Base-by-base conservation (phyloP, 768 basidiomycete genomes). In the Lactarius psammicola region DNA sequence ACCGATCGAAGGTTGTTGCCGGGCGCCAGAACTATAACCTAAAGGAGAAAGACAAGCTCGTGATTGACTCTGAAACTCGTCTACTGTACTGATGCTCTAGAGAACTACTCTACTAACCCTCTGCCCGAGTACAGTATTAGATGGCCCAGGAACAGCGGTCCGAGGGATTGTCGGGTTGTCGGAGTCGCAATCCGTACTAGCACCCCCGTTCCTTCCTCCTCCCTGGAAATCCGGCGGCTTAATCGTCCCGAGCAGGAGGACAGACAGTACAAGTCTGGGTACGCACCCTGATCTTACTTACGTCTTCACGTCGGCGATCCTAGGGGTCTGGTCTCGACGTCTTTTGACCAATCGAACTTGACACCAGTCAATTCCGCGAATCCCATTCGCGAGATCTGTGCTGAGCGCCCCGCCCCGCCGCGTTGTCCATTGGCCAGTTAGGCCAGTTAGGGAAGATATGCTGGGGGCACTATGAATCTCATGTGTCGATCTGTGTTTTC, bases 381-480 rank as follows among this genome's bases (percentile, higher is more conserved):
- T 51, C 36, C 10, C 17, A 18, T 38, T 31, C 28, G 53, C 42
- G 20, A 51, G 55, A 38, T 51, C 46, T 57, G 36, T 44, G 26
- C 17, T 49, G 53, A 56, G 65, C 64, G 64, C 46, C 46, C 36
- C 59, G 46, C 54, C 59, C 6, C 15, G 17, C 28, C 28, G 33
- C 46, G 28, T n/a, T 33, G 30, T 40, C 38, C 31, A 31, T 15
- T 51, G 49, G 49, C 23, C 23, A 49, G 10, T n/a, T n/a, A n/a
- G n/a, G n/a, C n/a, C n/a, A n/a, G n/a, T 38, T 15, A 38, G 38
- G 38, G 11, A 13, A 15, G 38, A 15, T 38, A 13, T 5, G n/a
- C n/a, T n/a, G 20, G 44, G n/a, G 44, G 30, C 13, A 31, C 51
- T 30, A n/a, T 26, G 34, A 60, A 60, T 60, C 64, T 65, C 64